Evolutionary conservation across 441 rosid species (phyloP).

Genomic region (Croton setiger): DNA sequence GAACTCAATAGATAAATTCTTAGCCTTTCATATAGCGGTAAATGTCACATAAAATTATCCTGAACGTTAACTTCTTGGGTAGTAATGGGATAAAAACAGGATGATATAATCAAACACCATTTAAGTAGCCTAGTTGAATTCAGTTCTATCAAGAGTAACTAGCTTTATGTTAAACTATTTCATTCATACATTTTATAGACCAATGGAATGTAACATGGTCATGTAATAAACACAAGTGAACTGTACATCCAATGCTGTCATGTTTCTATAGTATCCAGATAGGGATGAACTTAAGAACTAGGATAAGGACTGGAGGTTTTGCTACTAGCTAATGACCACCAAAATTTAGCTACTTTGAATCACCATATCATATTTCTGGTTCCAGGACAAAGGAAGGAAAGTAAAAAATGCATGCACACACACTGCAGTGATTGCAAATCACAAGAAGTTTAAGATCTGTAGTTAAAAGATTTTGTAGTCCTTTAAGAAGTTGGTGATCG

Average conservation of each 20-base stretch:
- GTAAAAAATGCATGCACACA: background rate
- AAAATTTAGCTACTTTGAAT: background rate
- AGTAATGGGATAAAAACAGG: constrained; percentile 11
- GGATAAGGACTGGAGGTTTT: background rate
- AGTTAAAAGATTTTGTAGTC: background rate
- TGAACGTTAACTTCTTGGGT: constrained; percentile 27
- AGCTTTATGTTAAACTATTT: background rate
- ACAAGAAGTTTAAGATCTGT: background rate
- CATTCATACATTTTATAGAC: background rate
- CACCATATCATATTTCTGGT: background rate
- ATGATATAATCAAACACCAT: constrained; percentile 13
- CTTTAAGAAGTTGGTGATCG: background rate
- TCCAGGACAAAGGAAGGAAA: background rate
- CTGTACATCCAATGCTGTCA: background rate
- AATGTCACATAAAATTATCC: constrained; percentile 24
- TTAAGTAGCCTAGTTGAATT: constrained; percentile 6
- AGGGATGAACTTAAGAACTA: background rate
- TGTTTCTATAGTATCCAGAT: background rate
- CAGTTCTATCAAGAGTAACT: background rate
- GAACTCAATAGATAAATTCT: constrained; percentile 35
- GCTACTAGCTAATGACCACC: constrained; percentile 2
- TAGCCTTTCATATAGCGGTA: constrained; percentile 30
- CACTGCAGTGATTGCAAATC: background rate
- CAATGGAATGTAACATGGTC: background rate
- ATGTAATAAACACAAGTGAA: background rate